Conservation (phyloP, 23 red algal genomes). For the Gracilaria domingensis region DNA sequence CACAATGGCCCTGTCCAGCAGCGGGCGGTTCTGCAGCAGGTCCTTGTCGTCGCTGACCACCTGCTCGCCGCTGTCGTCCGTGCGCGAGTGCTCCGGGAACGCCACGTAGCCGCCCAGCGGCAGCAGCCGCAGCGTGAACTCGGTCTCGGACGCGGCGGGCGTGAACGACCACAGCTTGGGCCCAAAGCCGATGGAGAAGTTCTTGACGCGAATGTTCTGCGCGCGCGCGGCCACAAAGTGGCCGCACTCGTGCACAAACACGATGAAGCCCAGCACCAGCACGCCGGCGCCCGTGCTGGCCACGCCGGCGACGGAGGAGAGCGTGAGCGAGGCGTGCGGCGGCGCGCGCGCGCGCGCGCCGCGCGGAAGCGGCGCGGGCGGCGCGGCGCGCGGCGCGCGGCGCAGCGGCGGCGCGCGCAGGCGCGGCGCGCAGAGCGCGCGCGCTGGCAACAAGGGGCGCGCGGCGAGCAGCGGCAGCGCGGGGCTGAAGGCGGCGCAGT, state of each 20-base stretch:
- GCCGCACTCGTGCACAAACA: conserved; percentile 93
- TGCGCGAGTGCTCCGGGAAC: conserved; percentile 80
- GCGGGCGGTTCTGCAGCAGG: conserved; percentile 91
- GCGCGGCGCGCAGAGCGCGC: not conserved
- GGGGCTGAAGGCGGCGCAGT: not conserved
- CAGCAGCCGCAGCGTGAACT: conserved; percentile 90
- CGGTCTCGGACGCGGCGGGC: conserved; percentile 73
- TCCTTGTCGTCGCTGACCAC: conserved; percentile 70
- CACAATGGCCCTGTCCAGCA: conserved; percentile 85
- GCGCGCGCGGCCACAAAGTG: conserved; percentile 90
- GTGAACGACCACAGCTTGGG: conserved; percentile 72
- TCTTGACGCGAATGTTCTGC: conserved; percentile 92
- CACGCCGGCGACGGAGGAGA: conserved; percentile 32
- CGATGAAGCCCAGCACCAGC: conserved; percentile 80
- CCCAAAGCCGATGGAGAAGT: conserved; percentile 98
- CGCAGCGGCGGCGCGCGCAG: not conserved
- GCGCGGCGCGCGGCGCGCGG: conserved; percentile 2
- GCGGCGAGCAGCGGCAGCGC: not conserved
- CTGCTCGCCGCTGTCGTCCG: conserved; percentile 77
- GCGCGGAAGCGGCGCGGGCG: not conserved
- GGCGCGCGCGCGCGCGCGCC: not conserved
- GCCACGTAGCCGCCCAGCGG: conserved; percentile 95
- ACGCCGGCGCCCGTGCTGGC: conserved; percentile 83
- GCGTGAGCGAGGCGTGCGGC: conserved; percentile 43
- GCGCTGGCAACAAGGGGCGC: not conserved